Percentiles rank a stretch among this genome's conserved stretches.
Evolutionary conservation across 257 asterid species (phyloP).

Genomic region (Henckelia pumila): DNA sequence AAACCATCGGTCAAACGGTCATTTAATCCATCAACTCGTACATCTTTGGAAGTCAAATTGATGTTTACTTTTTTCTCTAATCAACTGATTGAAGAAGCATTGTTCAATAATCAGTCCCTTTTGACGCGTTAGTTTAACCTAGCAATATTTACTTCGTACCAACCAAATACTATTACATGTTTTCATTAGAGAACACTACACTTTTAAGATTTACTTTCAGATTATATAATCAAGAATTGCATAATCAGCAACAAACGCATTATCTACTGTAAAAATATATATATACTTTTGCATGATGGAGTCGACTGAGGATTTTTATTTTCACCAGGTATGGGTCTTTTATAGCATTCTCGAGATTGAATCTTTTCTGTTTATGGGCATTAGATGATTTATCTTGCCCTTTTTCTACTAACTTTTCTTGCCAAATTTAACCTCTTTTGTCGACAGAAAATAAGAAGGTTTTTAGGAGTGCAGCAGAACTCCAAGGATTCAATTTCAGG

Average conservation of each 20-base stretch:
- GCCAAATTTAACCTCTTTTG: background rate
- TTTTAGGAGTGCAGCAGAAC: too few relatives aligned
- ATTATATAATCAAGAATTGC: conserved; percentile 29
- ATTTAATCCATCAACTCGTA: too few relatives aligned
- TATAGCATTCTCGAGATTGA: conserved; percentile 23
- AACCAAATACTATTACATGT: conserved; percentile 24
- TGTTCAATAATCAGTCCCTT: conserved; percentile 16
- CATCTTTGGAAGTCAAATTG: too few relatives aligned
- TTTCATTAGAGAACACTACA: conserved; percentile 6
- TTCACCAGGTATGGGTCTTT: background rate
- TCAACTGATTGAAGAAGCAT: background rate
- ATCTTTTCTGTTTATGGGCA: conserved; percentile 18
- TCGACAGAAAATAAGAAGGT: conserved; percentile 16
- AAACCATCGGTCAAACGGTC: too few relatives aligned
- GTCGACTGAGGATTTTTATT: conserved; percentile 32
- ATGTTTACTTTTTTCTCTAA: too few relatives aligned
- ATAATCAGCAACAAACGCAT: background rate
- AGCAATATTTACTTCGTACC: conserved; percentile 36
- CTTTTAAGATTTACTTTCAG: conserved; percentile 16
- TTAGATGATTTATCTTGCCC: conserved; percentile 6
- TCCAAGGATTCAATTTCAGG: too few relatives aligned
- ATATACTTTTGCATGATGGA: conserved; percentile 13
- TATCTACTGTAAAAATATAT: background rate
- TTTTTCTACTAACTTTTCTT: conserved; percentile 4
- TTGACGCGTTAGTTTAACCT: conserved; percentile 47